Evolutionary conservation across 2,329 filamentous ascomycete genomes (phyloP), one percentile per base, ranked within the genome.

Genomic region (Aspergillus brunneoviolaceus): DNA sequence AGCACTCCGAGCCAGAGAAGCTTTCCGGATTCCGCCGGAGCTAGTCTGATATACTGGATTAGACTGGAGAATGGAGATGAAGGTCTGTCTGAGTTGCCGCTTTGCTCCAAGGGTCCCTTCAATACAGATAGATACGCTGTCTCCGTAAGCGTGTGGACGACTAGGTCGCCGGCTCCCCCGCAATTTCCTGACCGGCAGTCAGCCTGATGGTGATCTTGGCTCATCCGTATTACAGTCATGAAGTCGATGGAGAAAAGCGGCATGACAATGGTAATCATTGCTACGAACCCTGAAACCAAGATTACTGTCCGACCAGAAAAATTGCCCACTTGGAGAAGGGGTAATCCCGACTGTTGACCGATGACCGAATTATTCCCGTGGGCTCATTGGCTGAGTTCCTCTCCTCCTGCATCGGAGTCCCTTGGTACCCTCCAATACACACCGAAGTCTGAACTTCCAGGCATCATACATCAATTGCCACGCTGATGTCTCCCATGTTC

Each of bases 1-100:
- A 55, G 51, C 27, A 55, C 45, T 62, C 54, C 60, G 49, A 60
- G 48, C 57, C 57, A 59, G 60, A 52, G 51, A 56, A 57, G 45
- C 52, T 59, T 54, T 53, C 33, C 42, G 52, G 39, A 27, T 53
- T 23, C 49, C 53, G 50, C 27, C 31, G 33, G 33, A 10, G 29
- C 35, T 23, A 31, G 42, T 49, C n/a, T n/a, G 27, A 55, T 6
- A 19, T 48, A 48, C 42, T 49, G 45, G 14, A 52, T 29, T 29
- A 10, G 27, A 9, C 23, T 52, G 29, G 31, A 51, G 33, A 47
- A 29, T 48, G 49, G 35, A 53, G 19, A 31, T 45, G 56, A 48
- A 53, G 60, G 7, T 29, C 27, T 9, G 53, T 50, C 59, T 23
- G n/a, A 33, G 12, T 39, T 49, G 42, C 42, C 53, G 48, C 47